These are phyloP conservation scores for Yamadazyma sp. DNA, from an alignment of 1,139 yeast species.

Conservation along the genomic window DNA sequence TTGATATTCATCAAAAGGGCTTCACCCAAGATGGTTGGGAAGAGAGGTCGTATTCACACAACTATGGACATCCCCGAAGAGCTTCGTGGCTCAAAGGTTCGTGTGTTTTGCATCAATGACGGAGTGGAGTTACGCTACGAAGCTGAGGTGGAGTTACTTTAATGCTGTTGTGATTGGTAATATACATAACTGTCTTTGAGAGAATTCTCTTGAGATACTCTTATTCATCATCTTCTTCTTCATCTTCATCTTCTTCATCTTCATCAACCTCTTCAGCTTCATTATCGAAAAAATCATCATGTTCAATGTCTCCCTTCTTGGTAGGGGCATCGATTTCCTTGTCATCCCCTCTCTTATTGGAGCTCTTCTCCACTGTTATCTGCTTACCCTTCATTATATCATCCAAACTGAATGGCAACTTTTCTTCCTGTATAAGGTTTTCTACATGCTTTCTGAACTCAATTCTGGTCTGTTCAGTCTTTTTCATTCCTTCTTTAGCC, in stretches of 20 bases:
- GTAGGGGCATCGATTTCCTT: conserved; percentile 46
- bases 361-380: conserved; percentile 18
- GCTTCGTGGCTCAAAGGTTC: conserved; percentile 43
- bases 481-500: conserved; percentile 44
- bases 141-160: conserved; percentile 1
- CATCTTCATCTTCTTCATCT: conserved; percentile 6
- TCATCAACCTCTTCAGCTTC: conserved; percentile 8
- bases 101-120: conserved; percentile 60
- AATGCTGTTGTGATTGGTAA: conserved; percentile 3
- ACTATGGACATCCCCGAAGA: conserved; percentile 52
- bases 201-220: too few species aligned
- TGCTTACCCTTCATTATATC: conserved; percentile 55
- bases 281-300: conserved; percentile 41
- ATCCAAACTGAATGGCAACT: conserved; percentile 57
- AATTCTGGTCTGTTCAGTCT: conserved; percentile 51
- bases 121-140: conserved; percentile 56
- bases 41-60: conserved; percentile 43
- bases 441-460: conserved; percentile 54
- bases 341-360: conserved; percentile 13
- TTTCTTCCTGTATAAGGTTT: conserved; percentile 47
- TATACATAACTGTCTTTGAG: conserved; percentile 5
- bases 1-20: conserved; percentile 65
- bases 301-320: conserved; percentile 20
- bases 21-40: conserved; percentile 51
- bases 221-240: neutral